Base-by-base conservation (phyloP, 768 basidiomycete species). In the Suillus sp. region DNA sequence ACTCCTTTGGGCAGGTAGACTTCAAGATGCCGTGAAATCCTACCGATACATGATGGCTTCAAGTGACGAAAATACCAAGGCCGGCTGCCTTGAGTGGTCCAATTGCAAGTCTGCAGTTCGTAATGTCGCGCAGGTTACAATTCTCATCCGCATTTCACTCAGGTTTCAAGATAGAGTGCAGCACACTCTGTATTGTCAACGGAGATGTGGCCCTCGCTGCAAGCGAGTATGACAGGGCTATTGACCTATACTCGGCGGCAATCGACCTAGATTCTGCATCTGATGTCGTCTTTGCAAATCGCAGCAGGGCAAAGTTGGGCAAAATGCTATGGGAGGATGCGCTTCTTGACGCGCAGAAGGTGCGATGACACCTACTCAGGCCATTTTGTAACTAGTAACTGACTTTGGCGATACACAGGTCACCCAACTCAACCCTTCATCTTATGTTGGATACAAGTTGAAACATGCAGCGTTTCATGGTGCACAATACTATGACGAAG, bases 301-400 rank as follows among this genome's bases (percentile, higher is more conserved):
- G 43, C n/a, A n/a, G n/a, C n/a, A n/a, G n/a, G n/a, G n/a, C n/a
- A n/a, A n/a, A n/a, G n/a, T n/a, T n/a, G n/a, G n/a, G n/a, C n/a
- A n/a, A n/a, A n/a, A n/a, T n/a, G n/a, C n/a, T n/a, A n/a, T n/a
- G n/a, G n/a, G n/a, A n/a, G n/a, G n/a, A n/a, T n/a, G n/a, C n/a
- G n/a, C n/a, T n/a, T n/a, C n/a, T n/a, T n/a, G n/a, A n/a, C n/a
- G n/a, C n/a, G n/a, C n/a, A n/a, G n/a, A n/a, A n/a, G n/a, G n/a
- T n/a, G n/a, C n/a, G n/a, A n/a, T 45, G 43, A 4, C n/a, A 8
- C 22, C 4, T 0, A n/a, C 10, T 11, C 1, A 45, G 10, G 0
- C 10, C 0, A 22, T n/a, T n/a, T 20, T n/a, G n/a, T n/a, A n/a
- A n/a, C n/a, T n/a, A n/a, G n/a, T n/a, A n/a, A n/a, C n/a, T 45